A percentile compares a stretch with the other conserved stretches of the same genome.
phyloP scores from a whole-genome alignment of 441 rosid species.

The Croton laevigatus region DNA sequence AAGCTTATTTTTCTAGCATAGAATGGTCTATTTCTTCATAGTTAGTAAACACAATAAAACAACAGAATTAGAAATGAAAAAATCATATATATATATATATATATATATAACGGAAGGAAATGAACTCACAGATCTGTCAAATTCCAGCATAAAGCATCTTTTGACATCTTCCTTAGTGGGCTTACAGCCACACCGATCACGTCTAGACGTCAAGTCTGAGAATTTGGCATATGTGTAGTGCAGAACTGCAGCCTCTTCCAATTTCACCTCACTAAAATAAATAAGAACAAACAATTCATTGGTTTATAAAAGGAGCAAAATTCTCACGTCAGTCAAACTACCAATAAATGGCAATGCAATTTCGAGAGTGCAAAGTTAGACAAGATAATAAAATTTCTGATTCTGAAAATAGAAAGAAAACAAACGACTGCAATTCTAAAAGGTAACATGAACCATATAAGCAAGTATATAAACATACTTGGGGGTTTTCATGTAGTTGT shows the following conservation, averaged over 20 bases:
- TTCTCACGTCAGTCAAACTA: neutral
- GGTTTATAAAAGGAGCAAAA: neutral
- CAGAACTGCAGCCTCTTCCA: conserved; percentile 83
- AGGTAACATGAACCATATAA: neutral
- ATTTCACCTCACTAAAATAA: conserved; percentile 50
- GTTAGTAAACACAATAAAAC: neutral
- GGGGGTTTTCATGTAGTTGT: conserved; percentile 81
- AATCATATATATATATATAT: too few species aligned
- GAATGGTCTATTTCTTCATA: neutral
- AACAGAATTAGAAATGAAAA: neutral
- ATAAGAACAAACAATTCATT: neutral
- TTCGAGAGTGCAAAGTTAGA: neutral
- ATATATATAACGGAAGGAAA: too few species aligned
- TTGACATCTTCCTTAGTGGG: conserved; percentile 87
- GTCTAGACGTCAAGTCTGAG: conserved; percentile 95
- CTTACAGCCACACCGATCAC: conserved; percentile 94
- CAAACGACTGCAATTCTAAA: neutral
- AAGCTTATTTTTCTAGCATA: conserved; percentile 1
- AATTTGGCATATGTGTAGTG: conserved; percentile 81
- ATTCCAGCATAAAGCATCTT: conserved; percentile 93
- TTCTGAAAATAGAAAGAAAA: neutral
- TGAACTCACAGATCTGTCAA: conserved; percentile 82
- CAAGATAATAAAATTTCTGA: neutral
- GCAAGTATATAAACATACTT: conserved; percentile 39
- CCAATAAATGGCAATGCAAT: neutral